These are phyloP conservation scores for Conoideocrella luteorostrata DNA, from an alignment of 2,329 filamentous ascomycete genomes.

Conservation along the genomic window DNA sequence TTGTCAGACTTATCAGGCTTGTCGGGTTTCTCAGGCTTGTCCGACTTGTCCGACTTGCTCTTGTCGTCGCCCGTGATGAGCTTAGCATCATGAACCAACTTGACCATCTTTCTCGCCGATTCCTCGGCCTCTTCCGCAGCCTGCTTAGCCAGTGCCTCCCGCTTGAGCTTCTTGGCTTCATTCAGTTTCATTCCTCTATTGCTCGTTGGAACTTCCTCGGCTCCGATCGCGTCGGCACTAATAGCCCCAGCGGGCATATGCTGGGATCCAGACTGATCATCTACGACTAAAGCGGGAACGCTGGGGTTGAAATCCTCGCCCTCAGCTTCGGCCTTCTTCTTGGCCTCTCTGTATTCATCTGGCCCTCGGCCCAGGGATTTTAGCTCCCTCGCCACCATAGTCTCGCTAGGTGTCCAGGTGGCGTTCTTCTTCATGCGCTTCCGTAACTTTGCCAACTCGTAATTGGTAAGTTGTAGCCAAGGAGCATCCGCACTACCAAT, in stretches of 20 bases:
- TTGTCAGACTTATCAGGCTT: too few species aligned
- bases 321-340: conserved; percentile 58
- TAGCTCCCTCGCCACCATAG: conserved; percentile 77
- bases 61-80: conserved; percentile 29
- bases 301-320: conserved; percentile 52
- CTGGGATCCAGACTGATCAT: conserved; percentile 43
- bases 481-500: conserved; percentile 54
- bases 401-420: conserved; percentile 76
- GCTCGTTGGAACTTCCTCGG: conserved; percentile 57
- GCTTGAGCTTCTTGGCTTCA: conserved; percentile 68
- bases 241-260: conserved; percentile 55
- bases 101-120: conserved; percentile 47
- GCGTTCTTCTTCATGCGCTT: conserved; percentile 92
- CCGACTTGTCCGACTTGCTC: conserved; percentile 12
- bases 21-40: too few species aligned
- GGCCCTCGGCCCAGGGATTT: conserved; percentile 62
- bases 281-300: conserved; percentile 31
- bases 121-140: conserved; percentile 58
- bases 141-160: conserved; percentile 55
- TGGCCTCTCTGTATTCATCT: conserved; percentile 55
- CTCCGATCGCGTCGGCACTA: conserved; percentile 47
- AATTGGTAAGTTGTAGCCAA: conserved; percentile 59
- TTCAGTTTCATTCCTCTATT: conserved; percentile 74
- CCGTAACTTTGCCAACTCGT: conserved; percentile 61
- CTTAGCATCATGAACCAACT: conserved; percentile 43